Evolutionary conservation across 192 early-diverging fungal genomes (phyloP), one percentile per base, ranked within the genome.

Genomic region (Mortierella hygrophila): DNA sequence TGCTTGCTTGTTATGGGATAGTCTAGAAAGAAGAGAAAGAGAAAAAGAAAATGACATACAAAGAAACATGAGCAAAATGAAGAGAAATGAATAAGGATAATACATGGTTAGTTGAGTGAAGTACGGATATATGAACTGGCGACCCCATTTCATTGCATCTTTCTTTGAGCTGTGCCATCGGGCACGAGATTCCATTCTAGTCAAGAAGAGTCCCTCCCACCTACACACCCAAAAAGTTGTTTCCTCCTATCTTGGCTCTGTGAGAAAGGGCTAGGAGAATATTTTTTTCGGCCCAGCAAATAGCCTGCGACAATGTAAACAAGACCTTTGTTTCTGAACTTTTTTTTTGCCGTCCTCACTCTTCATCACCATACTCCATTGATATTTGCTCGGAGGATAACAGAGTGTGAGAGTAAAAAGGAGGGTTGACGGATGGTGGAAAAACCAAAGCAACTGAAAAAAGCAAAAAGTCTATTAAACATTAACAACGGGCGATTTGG

Each of bases 1-100:
- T 71, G 70, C 70, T 71, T 71, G 70, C 70, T 71, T 71, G 38
- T 42, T 71, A 42, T 71, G 70, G 70, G 70, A 71, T 42, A 71
- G 70, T 71, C 70, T 71, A 71, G 70, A 71, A 42, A 41, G 38
- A 29, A 70, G 0, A 15, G 49, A 70, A 10, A 23, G 18, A 42
- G n/a, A n/a, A 71, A 18, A 21, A 42, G 3, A 13, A 70, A 6
- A 70, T 49, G 47, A 69, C 16, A 21, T n/a, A 16, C 21, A 26
- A 70, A 32, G 20, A 42, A 23, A 42, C 20, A 42, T 71, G 70
- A 71, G 70, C 37, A 71, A 11, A 11, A 15, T 26, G 29, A 60
- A 60, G 60, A 65, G 29, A 65, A 65, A 65, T 65, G 60, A 65
- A 65, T 1, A 32, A 32, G 60, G 29, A 65, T 32, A 60, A 65